Evolutionary conservation across 768 basidiomycete species (phyloP).

Genomic region (Tulasnella sp.): DNA sequence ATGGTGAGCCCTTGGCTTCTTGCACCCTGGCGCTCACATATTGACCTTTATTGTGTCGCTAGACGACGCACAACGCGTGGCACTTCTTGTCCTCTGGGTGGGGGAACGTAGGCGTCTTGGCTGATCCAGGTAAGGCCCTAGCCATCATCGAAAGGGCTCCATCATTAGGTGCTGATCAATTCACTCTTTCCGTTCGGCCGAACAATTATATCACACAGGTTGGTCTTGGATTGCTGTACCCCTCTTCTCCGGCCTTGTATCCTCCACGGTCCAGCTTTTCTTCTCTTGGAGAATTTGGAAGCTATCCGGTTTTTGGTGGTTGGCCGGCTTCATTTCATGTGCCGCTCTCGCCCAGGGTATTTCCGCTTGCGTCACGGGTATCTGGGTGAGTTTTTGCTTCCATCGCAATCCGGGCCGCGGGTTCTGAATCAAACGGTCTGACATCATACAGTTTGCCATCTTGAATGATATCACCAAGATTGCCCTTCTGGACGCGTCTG

Average conservation of each 20-base stretch:
- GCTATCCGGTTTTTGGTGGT: constrained; percentile 23
- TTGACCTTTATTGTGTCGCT: not conserved
- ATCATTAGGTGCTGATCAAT: not conserved
- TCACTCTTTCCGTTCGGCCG: not conserved
- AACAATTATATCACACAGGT: not conserved
- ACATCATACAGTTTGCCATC: constrained; percentile 22
- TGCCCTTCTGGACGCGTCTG: constrained; percentile 16
- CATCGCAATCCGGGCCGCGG: not conserved
- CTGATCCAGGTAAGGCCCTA: constrained; percentile 15
- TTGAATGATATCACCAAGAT: constrained; percentile 30
- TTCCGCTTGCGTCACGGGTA: constrained; percentile 26
- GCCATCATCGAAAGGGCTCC: not conserved
- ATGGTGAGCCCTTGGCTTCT: not conserved
- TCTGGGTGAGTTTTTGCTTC: constrained; percentile 17
- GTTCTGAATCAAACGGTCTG: not conserved
- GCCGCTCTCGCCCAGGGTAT: constrained; percentile 28
- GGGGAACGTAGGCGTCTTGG: constrained; percentile 23
- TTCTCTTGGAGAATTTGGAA: constrained; percentile 31
- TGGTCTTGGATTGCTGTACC: constrained; percentile 32
- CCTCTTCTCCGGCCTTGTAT: constrained; percentile 27
- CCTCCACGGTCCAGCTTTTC: constrained; percentile 29
- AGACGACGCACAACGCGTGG: constrained; percentile 29
- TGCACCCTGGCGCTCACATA: not conserved
- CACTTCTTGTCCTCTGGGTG: constrained; percentile 27
- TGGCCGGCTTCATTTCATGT: constrained; percentile 2